phyloP scores from a whole-genome alignment of 2,329 filamentous ascomycete species.

The Furcasterigmium sp. region DNA sequence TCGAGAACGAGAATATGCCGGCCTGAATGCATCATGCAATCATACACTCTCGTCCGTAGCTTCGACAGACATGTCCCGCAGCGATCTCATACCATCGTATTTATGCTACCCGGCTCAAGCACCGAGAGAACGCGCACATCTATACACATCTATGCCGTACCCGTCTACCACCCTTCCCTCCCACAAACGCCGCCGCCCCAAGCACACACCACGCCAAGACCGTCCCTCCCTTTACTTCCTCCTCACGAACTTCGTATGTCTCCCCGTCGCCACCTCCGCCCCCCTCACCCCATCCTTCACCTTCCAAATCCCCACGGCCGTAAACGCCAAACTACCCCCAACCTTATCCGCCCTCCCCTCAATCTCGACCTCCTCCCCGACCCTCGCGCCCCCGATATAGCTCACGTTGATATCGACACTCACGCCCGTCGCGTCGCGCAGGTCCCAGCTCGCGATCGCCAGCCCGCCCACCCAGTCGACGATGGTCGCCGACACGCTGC shows the following conservation, averaged over 20 bases:
- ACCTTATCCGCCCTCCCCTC: conserved; percentile 61
- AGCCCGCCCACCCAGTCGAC: conserved; percentile 71
- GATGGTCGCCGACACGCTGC: conserved; percentile 65
- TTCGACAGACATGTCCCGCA: too few species aligned
- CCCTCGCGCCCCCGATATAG: conserved; percentile 58
- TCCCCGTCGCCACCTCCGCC: conserved; percentile 8
- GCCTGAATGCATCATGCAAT: too few species aligned
- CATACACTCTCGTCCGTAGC: too few species aligned
- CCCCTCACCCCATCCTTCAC: conserved; percentile 9
- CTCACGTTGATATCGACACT: conserved; percentile 71
- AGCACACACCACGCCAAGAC: too few species aligned
- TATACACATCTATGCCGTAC: too few species aligned
- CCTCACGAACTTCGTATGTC: conserved; percentile 13
- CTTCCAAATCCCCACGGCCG: conserved; percentile 11
- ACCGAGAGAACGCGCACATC: background rate
- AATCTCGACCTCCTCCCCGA: conserved; percentile 64
- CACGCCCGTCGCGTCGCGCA: conserved; percentile 59
- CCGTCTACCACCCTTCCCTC: too few species aligned
- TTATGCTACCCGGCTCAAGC: too few species aligned
- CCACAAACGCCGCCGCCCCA: too few species aligned
- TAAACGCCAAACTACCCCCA: conserved; percentile 61
- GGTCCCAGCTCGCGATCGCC: conserved; percentile 62
- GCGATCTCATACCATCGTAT: too few species aligned
- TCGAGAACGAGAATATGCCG: too few species aligned
- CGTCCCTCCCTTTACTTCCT: conserved; percentile 1